Base-by-base conservation (phyloP, 495 filamentous ascomycete genomes). In the Xylaria castorea region DNA sequence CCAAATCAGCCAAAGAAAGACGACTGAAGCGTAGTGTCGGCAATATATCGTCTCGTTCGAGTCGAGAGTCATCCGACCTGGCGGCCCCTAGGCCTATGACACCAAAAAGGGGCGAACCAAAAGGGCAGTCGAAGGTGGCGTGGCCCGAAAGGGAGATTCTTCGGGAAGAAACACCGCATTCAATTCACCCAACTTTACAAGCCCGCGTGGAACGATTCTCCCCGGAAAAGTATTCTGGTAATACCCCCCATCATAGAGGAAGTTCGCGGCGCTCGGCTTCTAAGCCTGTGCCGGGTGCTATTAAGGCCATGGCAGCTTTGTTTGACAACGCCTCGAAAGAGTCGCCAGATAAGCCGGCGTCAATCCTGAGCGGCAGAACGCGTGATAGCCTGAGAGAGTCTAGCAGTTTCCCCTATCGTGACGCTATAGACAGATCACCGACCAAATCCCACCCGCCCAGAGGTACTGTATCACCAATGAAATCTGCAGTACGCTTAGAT, bases 241-340 rank as follows among this genome's bases (percentile, higher is more conserved):
- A 27, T 30, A 32, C 34, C 30, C n/a, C 38, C 40, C 30, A 18
- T 30, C n/a, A 25, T 0, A 32, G 32, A 61, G 51, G 9, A 3
- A 18, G 27, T 8, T 68, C 71, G 22, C 70, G 67, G 22, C 79
- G 77, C 22, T 75, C 76, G 1, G 60, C 61, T 32, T 75, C 74
- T 27, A 76, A 60, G 65, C 74, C 75, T 16, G 46, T 68, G 1
- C 75, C 76, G 4, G 81, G 77, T n/a, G 76, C 77, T 14, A 83
- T 85, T 32, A 85, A 80, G 69, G 83, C 82, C 4, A 84, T 86
- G 76, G 77, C 84, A 22, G 83, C 82, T 32, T 74, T 81, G 63
- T 85, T 85, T 74, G 81, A 86, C 48, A 77, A 73, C 62, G 78
- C 75, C 14, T 68, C 55, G 12, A 71, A 48, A 36, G 70, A 76